A percentile compares a stretch with the other conserved stretches of the same genome.
These are phyloP conservation scores for Silene conica DNA, from an alignment of 148 eudicot genomes.

Conservation along the genomic window DNA sequence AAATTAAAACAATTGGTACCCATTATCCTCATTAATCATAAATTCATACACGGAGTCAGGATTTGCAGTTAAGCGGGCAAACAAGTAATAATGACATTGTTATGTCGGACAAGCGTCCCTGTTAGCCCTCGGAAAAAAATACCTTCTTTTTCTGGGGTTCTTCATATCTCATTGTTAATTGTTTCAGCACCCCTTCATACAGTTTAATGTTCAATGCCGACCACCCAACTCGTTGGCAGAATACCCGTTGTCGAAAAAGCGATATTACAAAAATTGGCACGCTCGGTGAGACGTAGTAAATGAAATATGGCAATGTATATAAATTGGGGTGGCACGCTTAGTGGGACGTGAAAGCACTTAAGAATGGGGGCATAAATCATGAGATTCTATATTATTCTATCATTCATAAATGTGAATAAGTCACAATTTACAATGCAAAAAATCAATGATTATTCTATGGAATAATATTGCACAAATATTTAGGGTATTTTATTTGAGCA, in stretches of 20 bases:
- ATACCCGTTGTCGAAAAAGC: background rate
- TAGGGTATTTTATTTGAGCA: too few species aligned
- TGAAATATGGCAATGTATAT: background rate
- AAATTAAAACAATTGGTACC: slow-evolving; percentile 11
- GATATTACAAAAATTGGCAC: slow-evolving; percentile 8
- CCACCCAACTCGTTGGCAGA: slow-evolving; percentile 4
- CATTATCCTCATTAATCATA: background rate
- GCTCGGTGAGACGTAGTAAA: background rate
- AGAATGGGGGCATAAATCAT: background rate
- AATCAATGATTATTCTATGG: background rate
- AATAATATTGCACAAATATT: too few species aligned
- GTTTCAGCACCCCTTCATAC: slow-evolving; percentile 66
- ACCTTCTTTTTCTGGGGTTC: slow-evolving; percentile 87
- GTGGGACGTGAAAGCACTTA: background rate
- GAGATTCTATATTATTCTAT: background rate
- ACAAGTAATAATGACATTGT: too few species aligned
- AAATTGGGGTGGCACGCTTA: background rate
- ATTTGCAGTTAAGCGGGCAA: background rate
- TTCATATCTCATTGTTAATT: slow-evolving; percentile 87
- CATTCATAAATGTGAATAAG: background rate
- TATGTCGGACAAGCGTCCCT: too few species aligned
- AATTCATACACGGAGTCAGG: background rate
- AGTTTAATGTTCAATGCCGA: slow-evolving; percentile 10
- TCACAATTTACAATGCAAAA: background rate
- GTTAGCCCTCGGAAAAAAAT: background rate